A percentile compares a stretch with the other conserved stretches of the same genome.
phyloP scores from a whole-genome alignment of 345 rosid genomes.

The Gossypium thurberi region DNA sequence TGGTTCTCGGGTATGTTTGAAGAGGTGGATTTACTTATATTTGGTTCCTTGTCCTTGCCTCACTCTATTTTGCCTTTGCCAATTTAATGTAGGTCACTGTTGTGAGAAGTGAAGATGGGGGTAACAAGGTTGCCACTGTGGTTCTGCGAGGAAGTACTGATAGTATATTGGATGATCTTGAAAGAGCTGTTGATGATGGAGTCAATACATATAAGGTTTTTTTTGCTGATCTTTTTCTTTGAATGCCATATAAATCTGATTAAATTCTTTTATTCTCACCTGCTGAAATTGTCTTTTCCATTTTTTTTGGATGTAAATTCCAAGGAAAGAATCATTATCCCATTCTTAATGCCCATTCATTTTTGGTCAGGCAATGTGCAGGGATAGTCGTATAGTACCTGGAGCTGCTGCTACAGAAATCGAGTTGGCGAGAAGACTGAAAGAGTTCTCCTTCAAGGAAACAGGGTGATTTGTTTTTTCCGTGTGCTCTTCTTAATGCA shows the following conservation, averaged over 20 bases:
- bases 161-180: slow-evolving; percentile 93
- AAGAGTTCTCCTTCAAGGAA: slow-evolving; percentile 87
- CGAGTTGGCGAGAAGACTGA: slow-evolving; percentile 85
- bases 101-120: slow-evolving; percentile 88
- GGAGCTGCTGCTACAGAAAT: slow-evolving; percentile 99
- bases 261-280: not conserved
- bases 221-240: not conserved
- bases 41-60: not conserved
- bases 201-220: slow-evolving; percentile 93
- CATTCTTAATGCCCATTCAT: not conserved
- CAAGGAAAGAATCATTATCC: not conserved
- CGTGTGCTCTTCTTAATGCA: not conserved
- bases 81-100: slow-evolving; percentile 28
- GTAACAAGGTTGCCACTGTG: slow-evolving; percentile 78
- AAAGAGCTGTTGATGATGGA: slow-evolving; percentile 99
- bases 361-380: slow-evolving; percentile 81
- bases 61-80: not conserved
- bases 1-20: slow-evolving; percentile 65
- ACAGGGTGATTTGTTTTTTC: slow-evolving; percentile 53
- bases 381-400: slow-evolving; percentile 85
- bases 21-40: not conserved
- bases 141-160: slow-evolving; percentile 95
- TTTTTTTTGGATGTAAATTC: not conserved
- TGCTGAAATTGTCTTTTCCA: not conserved
- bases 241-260: not conserved